Conservation (phyloP, 495 filamentous ascomycete genomes). For the Neurospora sp. region DNA sequence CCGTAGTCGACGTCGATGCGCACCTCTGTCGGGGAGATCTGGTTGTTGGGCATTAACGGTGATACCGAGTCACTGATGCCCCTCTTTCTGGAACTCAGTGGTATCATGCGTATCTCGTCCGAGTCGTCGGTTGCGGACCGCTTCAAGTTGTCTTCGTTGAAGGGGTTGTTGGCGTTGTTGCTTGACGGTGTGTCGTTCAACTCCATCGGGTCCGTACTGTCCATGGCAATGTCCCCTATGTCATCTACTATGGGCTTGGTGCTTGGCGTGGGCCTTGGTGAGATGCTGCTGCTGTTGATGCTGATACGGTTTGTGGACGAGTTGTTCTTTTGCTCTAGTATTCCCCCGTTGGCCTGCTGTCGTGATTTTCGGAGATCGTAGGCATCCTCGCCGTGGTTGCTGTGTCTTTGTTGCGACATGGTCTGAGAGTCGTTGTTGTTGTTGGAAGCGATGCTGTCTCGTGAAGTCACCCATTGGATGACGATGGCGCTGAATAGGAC, state of each 20-base stretch:
- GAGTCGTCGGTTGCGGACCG: neutral
- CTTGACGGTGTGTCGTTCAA: neutral
- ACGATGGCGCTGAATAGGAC: constrained; percentile 43
- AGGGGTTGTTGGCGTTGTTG: constrained; percentile 5
- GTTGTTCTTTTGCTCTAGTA: neutral
- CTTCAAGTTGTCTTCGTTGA: constrained; percentile 3
- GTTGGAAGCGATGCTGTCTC: constrained; percentile 24
- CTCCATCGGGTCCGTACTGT: neutral
- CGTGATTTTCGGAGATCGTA: constrained; percentile 1
- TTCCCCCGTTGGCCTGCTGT: neutral
- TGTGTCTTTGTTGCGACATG: constrained; percentile 2
- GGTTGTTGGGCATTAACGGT: neutral
- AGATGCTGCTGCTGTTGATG: constrained; percentile 7
- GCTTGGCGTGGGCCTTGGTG: constrained; percentile 5
- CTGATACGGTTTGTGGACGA: neutral
- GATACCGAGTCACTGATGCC: neutral
- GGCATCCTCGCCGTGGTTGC: constrained; percentile 10
- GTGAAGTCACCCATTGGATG: constrained; percentile 45
- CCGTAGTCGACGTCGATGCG: constrained; percentile 15
- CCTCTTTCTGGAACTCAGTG: neutral
- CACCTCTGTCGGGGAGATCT: constrained; percentile 10
- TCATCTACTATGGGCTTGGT: constrained; percentile 15
- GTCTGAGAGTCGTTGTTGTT: constrained; percentile 7
- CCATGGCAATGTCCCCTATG: constrained; percentile 12
- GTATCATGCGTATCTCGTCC: neutral